Base-by-base conservation (phyloP, 2,329 filamentous ascomycete species). In the Paracorniculantispora psalliotae region DNA sequence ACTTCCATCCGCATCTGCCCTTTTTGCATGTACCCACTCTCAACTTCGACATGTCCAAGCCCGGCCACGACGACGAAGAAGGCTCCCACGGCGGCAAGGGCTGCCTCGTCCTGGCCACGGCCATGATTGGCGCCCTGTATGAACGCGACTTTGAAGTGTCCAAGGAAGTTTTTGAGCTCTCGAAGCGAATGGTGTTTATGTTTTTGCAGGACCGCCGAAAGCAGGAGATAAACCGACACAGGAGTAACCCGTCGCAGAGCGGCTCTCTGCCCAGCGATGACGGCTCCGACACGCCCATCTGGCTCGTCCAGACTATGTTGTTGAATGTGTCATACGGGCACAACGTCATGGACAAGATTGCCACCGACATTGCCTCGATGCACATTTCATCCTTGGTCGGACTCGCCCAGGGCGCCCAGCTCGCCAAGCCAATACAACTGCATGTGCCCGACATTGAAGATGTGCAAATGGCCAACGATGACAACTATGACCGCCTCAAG, bases 271-370 rank as follows among this genome's bases (percentile, higher is more conserved):
- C 73, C 19, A 74, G 79, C 57, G 88, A 91, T 60, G 81, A 81
- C 52, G 80, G 85, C 17, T 82, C 86, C 41, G 86, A 91, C 64
- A 93, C 92, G 2, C 93, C 93, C 0, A 81, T 97, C 43, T 97
- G 93, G 92, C 81, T 99, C 26, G 92, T 97, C 17, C 94, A 97
- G 73, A 91, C 93, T 0, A 97, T 97, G 93, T 79, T 97, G 9
- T 81, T 99, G 53, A 97, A 96, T 69, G 90, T 97, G 39, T 90
- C 97, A 17, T 97, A 96, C 70, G 93, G 93, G 15, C 91, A 97
- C 72, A 96, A 96, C 65, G 96, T 92, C 70, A 91, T 90, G 39
- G 93, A 97, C 71, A 93, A 96, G 75, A 88, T 86, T 57, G 89
- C 91, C 23, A 91, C 90, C 61, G 92, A 97, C 70, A 96, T 96